A percentile compares a stretch with the other conserved stretches of the same genome.
Evolutionary conservation across 202 grass and related monocot species (phyloP).

Genomic region (Carex arenaria): DNA sequence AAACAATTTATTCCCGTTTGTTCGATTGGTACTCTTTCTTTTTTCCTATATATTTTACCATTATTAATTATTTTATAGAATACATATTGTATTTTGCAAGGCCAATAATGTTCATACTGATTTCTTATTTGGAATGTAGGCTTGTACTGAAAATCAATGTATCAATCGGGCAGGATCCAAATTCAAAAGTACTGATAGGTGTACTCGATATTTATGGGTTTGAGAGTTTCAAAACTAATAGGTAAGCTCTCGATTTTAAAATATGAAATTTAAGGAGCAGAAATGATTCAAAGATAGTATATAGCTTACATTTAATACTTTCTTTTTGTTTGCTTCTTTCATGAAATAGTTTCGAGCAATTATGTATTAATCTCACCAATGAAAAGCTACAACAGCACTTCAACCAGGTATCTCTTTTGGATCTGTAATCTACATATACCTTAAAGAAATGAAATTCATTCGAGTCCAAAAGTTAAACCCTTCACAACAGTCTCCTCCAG

Average conservation of each 20-base stretch:
- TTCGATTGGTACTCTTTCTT: conserved; percentile 80
- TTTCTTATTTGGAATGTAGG: conserved; percentile 42
- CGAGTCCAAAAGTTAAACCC: background rate
- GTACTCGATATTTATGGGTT: conserved; percentile 99
- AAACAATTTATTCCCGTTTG: conserved; percentile 78
- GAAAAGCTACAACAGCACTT: conserved; percentile 99
- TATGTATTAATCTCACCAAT: conserved; percentile 98
- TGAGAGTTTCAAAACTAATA: conserved; percentile 98
- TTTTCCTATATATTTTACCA: background rate
- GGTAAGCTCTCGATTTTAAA: conserved; percentile 41
- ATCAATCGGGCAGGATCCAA: conserved; percentile 86
- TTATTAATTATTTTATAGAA: background rate
- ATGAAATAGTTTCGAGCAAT: conserved; percentile 87
- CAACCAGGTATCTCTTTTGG: conserved; percentile 68
- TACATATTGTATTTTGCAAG: background rate
- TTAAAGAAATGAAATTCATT: conserved; percentile 9
- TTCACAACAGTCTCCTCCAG: background rate
- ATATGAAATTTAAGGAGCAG: conserved; percentile 13
- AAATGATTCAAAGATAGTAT: background rate
- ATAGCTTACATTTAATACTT: conserved; percentile 23
- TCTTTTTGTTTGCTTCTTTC: conserved; percentile 15
- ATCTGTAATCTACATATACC: background rate
- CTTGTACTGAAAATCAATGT: conserved; percentile 93
- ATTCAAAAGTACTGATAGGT: conserved; percentile 80
- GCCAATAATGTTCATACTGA: conserved; percentile 12